Base-by-base conservation (phyloP, 305 asterid genomes). In the Coffea humblotiana region DNA sequence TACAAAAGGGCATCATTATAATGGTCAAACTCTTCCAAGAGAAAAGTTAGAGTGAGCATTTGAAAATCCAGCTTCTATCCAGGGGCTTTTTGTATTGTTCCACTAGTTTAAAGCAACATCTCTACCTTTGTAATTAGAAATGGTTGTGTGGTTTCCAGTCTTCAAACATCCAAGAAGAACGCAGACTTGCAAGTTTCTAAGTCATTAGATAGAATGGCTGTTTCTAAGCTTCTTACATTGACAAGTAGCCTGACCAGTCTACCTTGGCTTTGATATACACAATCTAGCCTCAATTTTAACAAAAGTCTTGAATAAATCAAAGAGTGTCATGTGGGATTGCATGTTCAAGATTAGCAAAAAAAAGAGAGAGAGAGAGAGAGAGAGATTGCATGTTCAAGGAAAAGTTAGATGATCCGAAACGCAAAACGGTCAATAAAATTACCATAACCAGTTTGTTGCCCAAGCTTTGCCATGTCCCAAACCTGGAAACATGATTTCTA, bases 381-480 rank as follows among this genome's bases (percentile, higher is more conserved):
- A 32, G 32, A 35, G n/a, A 37, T 8, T 68, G 25, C 27, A 1
- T 32, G 43, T 19, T 6, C 23, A 37, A 37, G 25, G 37, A 29
- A 47, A 21, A 73, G 29, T n/a, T 64, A 32, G 11, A 15, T 6
- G 21, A 74, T 32, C 60, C 9, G 56, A n/a, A 12, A 37, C 2
- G 21, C 51, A 56, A 25, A 43, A 25, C 43, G 14, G 16, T 47
- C 0, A 18, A 52, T 51, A 14, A 21, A 45, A 77, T 88, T 88
- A 92, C 98, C 82, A 77, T 83, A 79, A 80, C 84, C 92, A 86
- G 84, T 82, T 82, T 83, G 94, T 78, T 92, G 97, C 84, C 98
- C 99, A 83, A 96, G 94, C 88, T 91, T 94, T 80, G 97, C 94
- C 96, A 96, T 94, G 88, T 96, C 99, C 99, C 99, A 96, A 56